Conservation (phyloP, 805 yeast genomes). For the Candida ficus region DNA sequence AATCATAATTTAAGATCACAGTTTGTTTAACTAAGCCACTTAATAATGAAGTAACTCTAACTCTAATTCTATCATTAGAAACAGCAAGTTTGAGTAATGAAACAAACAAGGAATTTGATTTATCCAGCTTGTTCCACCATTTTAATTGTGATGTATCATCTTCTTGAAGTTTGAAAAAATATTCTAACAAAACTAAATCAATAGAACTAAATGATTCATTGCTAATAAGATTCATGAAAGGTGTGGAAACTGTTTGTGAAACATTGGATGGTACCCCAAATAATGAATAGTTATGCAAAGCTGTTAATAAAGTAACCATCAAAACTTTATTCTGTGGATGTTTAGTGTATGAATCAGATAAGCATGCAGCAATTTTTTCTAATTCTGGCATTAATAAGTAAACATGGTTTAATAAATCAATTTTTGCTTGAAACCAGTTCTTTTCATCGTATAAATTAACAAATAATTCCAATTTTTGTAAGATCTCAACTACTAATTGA, state of each 20-base stretch:
- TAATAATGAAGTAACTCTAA: conserved; percentile 46
- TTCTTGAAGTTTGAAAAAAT: conserved; percentile 57
- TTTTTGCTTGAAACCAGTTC: conserved; percentile 35
- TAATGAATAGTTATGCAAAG: conserved; percentile 34
- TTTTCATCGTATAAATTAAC: conserved; percentile 31
- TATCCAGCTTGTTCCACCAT: conserved; percentile 69
- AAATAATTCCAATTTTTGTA: conserved; percentile 48
- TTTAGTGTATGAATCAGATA: conserved; percentile 36
- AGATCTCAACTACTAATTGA: conserved; percentile 49
- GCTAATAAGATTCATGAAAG: conserved; percentile 31
- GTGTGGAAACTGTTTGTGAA: conserved; percentile 28
- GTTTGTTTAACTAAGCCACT: conserved; percentile 45
- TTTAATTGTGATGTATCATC: conserved; percentile 48
- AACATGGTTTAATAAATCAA: conserved; percentile 31
- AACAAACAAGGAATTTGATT: conserved; percentile 59
- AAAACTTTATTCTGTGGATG: conserved; percentile 39
- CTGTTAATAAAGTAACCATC: conserved; percentile 41
- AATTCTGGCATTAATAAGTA: conserved; percentile 44
- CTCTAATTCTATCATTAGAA: conserved; percentile 28
- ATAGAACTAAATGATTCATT: conserved; percentile 37
- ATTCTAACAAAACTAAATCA: conserved; percentile 55
- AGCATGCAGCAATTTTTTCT: conserved; percentile 35
- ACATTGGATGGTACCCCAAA: conserved; percentile 32
- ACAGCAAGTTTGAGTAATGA: conserved; percentile 52
- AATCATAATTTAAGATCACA: conserved; percentile 45